Evolutionary conservation across 768 basidiomycete genomes (phyloP).

Genomic region (Tricholoma sp.): DNA sequence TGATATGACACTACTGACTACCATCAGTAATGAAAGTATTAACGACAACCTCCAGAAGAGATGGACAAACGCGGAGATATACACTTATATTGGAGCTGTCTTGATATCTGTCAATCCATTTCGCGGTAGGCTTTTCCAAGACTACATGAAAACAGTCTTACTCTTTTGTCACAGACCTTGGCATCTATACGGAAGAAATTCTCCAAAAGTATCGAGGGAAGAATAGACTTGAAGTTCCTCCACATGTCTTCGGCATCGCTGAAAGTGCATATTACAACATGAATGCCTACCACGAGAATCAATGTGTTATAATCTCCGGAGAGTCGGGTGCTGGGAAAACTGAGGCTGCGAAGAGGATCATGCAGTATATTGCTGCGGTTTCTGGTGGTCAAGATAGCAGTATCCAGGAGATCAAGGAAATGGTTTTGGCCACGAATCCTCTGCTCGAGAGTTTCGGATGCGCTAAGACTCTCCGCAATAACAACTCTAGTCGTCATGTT

Average conservation of each 20-base stretch:
- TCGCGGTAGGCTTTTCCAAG: constrained; percentile 49
- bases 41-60: constrained; percentile 98
- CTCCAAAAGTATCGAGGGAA: constrained; percentile 87
- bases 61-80: constrained; percentile 93
- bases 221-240: constrained; percentile 96
- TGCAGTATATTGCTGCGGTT: constrained; percentile 99
- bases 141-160: not conserved
- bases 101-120: constrained; percentile 99
- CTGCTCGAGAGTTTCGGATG: constrained; percentile 97
- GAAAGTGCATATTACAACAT: constrained; percentile 98
- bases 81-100: constrained; percentile 98
- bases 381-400: constrained; percentile 84
- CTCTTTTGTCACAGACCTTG: constrained; percentile 61
- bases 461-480: constrained; percentile 97
- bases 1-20: constrained; percentile 97
- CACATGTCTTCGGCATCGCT: constrained; percentile 96
- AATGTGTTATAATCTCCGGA: constrained; percentile 99
- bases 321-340: constrained; percentile 99
- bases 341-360: constrained; percentile 97
- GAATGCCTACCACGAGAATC: constrained; percentile 99
- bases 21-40: constrained; percentile 95
- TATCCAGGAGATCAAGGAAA: constrained; percentile 98
- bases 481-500: constrained; percentile 98
- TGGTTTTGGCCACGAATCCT: constrained; percentile 98
- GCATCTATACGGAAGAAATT: constrained; percentile 93